phyloP scores from a whole-genome alignment of 306 rosid species.

The Morella rubra region DNA sequence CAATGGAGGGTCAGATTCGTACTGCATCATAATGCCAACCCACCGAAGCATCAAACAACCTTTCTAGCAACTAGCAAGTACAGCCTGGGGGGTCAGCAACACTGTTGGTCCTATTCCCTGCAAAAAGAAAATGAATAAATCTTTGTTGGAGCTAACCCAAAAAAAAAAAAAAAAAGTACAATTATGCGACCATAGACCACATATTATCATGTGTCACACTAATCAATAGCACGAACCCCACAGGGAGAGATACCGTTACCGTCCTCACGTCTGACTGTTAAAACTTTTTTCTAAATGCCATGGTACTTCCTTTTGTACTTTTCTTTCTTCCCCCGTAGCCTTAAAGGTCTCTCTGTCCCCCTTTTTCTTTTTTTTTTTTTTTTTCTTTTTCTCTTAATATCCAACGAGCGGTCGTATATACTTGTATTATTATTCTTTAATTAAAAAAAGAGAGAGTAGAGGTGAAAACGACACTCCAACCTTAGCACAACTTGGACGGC shows the following conservation, averaged over 20 bases:
- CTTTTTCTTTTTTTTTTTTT: too few relatives aligned
- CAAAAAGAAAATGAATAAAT: background rate
- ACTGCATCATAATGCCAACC: background rate
- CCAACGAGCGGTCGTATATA: too few relatives aligned
- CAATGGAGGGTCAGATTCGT: background rate
- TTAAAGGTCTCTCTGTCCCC: too few relatives aligned
- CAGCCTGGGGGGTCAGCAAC: background rate
- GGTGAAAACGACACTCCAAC: too few relatives aligned
- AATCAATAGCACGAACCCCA: conserved; percentile 7
- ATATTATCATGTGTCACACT: conserved; percentile 15
- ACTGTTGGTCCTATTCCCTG: background rate
- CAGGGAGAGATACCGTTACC: background rate
- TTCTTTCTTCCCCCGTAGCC: background rate
- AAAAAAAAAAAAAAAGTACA: conserved; percentile 1
- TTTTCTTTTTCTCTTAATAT: too few relatives aligned
- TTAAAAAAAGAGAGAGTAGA: too few relatives aligned
- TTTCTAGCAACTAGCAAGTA: background rate
- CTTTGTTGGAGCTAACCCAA: conserved; percentile 28
- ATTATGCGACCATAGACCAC: conserved; percentile 1
- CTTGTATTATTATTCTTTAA: too few relatives aligned
- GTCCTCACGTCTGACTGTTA: conserved; percentile 5
- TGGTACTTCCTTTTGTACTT: conserved; percentile 21
- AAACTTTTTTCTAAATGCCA: background rate
- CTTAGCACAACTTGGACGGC: too few relatives aligned
- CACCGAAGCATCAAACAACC: background rate